Percentiles rank a stretch among this genome's conserved stretches.
phyloP scores from a whole-genome alignment of 352 stramenopile genomes.

The Halophytophthora batemanensis region DNA sequence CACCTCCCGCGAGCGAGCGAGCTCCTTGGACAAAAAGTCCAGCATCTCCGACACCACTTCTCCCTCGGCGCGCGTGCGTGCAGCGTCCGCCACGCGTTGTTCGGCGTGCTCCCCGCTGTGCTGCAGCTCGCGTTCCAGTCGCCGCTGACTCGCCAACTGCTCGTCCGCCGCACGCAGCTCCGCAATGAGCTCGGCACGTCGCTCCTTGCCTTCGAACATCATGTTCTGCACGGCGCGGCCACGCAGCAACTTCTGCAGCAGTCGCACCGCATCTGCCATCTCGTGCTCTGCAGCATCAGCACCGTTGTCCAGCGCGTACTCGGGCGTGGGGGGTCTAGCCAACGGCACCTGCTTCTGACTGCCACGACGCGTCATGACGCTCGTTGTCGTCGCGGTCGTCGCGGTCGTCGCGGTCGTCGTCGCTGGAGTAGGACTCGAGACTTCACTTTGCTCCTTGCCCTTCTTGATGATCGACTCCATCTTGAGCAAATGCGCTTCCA shows the following conservation, averaged over 20 bases:
- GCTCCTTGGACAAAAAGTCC: conserved; percentile 88
- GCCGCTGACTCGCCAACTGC: conserved; percentile 13
- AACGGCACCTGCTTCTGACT: conserved; percentile 48
- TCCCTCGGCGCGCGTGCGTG: conserved; percentile 72
- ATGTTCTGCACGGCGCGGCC: conserved; percentile 91
- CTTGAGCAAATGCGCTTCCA: conserved; percentile 81
- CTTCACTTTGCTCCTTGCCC: conserved; percentile 30
- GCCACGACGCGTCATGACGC: conserved; percentile 22
- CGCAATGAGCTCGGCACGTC: conserved; percentile 81
- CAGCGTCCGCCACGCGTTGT: conserved; percentile 35
- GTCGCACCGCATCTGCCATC: conserved; percentile 56
- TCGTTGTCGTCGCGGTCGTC: conserved; percentile 1
- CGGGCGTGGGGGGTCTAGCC: conserved; percentile 74
- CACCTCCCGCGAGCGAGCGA: conserved; percentile 77
- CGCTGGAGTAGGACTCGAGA: conserved; percentile 2
- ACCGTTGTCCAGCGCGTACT: conserved; percentile 40
- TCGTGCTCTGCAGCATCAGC: conserved; percentile 42
- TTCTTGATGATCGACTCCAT: conserved; percentile 87
- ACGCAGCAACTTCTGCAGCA: conserved; percentile 88
- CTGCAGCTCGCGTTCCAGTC: conserved; percentile 14
- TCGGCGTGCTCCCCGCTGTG: conserved; percentile 36
- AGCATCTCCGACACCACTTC: conserved; percentile 88
- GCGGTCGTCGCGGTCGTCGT: background rate
- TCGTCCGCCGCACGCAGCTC: conserved; percentile 85
- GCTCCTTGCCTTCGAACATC: conserved; percentile 92